A percentile compares a stretch with the other conserved stretches of the same genome.
These are phyloP conservation scores for Cryptococcus deneoformans DNA, from an alignment of 1,284 basidiomycete genomes.

Conservation along the genomic window DNA sequence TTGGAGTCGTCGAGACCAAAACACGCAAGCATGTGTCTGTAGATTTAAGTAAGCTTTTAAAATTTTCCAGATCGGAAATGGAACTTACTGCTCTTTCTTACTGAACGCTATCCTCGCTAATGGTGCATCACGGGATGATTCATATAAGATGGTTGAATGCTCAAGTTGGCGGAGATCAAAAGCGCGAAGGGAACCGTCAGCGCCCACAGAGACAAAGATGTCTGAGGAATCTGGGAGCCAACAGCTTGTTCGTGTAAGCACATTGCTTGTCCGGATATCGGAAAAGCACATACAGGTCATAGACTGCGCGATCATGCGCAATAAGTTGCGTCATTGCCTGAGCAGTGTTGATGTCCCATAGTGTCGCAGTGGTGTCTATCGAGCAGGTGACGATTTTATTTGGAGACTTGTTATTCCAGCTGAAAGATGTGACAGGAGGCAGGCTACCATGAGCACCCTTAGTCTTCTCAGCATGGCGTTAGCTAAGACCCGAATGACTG, in stretches of 20 bases:
- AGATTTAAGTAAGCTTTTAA: background rate
- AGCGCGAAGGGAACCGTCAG: slow-evolving; percentile 92
- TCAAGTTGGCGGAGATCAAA: slow-evolving; percentile 96
- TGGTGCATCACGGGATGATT: slow-evolving; percentile 66
- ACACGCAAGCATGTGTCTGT: slow-evolving; percentile 48
- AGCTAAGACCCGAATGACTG: background rate
- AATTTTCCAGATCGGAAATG: background rate
- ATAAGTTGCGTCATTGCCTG: slow-evolving; percentile 97
- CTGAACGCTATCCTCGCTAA: slow-evolving; percentile 81
- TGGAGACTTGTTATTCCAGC: slow-evolving; percentile 89
- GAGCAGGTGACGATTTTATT: slow-evolving; percentile 90
- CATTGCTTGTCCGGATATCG: background rate
- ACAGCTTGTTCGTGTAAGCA: slow-evolving; percentile 50
- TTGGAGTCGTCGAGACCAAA: slow-evolving; percentile 69
- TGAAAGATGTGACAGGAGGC: slow-evolving; percentile 90
- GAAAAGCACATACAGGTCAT: slow-evolving; percentile 33
- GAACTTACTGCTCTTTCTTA: slow-evolving; percentile 40
- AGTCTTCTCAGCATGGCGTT: slow-evolving; percentile 56
- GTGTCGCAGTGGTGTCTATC: slow-evolving; percentile 92
- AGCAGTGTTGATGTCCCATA: slow-evolving; percentile 95
- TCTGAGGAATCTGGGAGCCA: slow-evolving; percentile 99
- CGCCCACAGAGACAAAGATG: slow-evolving; percentile 97
- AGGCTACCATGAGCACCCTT: slow-evolving; percentile 79
- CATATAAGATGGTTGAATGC: slow-evolving; percentile 98
- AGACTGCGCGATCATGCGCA: slow-evolving; percentile 95